Evolutionary conservation across 2,329 filamentous ascomycete genomes (phyloP).

Genomic region (Zarea fungicola): DNA sequence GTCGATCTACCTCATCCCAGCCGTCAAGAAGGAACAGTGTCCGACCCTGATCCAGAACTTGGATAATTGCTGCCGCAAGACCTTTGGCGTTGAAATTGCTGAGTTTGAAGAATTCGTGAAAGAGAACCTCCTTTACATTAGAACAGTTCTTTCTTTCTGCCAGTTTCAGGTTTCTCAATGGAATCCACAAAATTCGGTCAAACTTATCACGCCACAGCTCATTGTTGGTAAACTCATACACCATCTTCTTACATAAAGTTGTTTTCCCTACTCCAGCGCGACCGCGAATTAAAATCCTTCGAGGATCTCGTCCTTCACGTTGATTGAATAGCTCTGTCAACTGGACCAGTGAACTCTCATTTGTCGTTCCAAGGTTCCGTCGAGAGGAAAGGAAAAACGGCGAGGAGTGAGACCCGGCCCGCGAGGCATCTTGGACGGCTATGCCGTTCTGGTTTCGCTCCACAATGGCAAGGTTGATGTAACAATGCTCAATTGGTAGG

Average conservation of each 20-base stretch:
- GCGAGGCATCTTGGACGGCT: too few relatives aligned
- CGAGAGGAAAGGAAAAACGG: neutral
- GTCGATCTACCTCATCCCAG: constrained; percentile 33
- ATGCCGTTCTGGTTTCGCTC: too few relatives aligned
- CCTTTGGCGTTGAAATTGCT: constrained; percentile 1
- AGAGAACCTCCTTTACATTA: constrained; percentile 21
- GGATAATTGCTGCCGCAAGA: constrained; percentile 18
- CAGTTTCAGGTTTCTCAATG: constrained; percentile 30
- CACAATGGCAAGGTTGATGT: constrained; percentile 40
- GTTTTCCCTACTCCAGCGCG: constrained; percentile 35
- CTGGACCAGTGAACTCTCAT: neutral
- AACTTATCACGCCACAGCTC: constrained; percentile 24
- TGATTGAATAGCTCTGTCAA: neutral
- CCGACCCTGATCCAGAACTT: constrained; percentile 11
- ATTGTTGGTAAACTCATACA: constrained; percentile 27
- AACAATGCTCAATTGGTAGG: constrained; percentile 31
- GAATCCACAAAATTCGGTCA: constrained; percentile 36
- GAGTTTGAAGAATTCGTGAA: constrained; percentile 23
- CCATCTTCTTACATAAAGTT: constrained; percentile 37
- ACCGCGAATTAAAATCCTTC: constrained; percentile 31
- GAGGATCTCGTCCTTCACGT: neutral
- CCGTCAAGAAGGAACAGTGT: constrained; percentile 40
- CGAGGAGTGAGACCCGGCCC: too few relatives aligned
- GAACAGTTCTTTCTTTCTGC: constrained; percentile 14
- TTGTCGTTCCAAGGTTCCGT: neutral